phyloP scores from a whole-genome alignment of 1,284 basidiomycete species.

The Boletus coffeatus region DNA sequence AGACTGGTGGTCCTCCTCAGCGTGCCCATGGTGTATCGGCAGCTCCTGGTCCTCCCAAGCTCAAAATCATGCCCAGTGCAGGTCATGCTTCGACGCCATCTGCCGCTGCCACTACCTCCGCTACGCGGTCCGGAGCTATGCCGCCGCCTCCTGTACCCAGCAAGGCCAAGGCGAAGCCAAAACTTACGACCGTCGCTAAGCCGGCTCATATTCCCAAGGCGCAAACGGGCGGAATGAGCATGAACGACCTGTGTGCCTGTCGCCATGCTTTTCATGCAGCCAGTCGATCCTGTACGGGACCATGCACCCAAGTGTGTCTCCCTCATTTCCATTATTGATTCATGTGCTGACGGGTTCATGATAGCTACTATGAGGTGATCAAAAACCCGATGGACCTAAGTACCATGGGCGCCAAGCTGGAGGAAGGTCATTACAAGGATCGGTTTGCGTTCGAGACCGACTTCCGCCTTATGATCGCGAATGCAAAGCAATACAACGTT shows the following conservation, averaged over 20 bases:
- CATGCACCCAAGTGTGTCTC: conserved; percentile 68
- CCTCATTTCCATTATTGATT: conserved; percentile 22
- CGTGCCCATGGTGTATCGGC: conserved; percentile 42
- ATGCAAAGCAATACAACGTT: conserved; percentile 86
- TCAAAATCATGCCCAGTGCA: conserved; percentile 42
- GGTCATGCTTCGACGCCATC: conserved; percentile 19
- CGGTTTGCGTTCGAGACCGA: conserved; percentile 84
- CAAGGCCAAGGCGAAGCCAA: conserved; percentile 32
- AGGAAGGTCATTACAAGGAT: conserved; percentile 82
- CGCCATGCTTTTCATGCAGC: conserved; percentile 72
- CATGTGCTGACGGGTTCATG: background rate
- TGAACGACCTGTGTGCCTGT: conserved; percentile 78
- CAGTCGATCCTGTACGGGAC: conserved; percentile 88
- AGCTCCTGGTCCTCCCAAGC: conserved; percentile 45
- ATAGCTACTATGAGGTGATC: conserved; percentile 86
- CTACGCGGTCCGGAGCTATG: conserved; percentile 15
- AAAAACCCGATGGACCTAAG: conserved; percentile 94
- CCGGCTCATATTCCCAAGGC: conserved; percentile 57
- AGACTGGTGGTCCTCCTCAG: conserved; percentile 34
- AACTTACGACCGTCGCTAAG: conserved; percentile 36
- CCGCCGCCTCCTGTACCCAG: conserved; percentile 36
- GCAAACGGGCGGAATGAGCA: conserved; percentile 77
- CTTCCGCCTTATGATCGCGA: conserved; percentile 83
- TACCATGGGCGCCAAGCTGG: conserved; percentile 85
- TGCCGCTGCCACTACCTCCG: conserved; percentile 17